Percentiles rank a stretch among this genome's conserved stretches.
Evolutionary conservation across 1,139 yeast species (phyloP).

Genomic region (Magnusiomyces suaveolens): DNA sequence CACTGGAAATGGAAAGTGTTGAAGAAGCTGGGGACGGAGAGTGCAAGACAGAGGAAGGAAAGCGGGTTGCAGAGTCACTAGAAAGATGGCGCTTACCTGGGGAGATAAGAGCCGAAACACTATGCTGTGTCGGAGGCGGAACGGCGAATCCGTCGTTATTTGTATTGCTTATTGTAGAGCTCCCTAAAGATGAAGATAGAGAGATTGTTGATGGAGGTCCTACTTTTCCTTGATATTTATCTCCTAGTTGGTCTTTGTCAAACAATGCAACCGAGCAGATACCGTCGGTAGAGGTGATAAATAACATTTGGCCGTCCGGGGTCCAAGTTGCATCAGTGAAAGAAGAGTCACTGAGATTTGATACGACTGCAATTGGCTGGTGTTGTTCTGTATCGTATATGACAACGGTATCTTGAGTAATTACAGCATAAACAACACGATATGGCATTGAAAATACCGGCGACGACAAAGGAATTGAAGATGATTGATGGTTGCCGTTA

Average conservation of each 20-base stretch:
- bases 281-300: constrained; percentile 89
- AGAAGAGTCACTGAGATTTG: constrained; percentile 78
- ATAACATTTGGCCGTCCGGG: constrained; percentile 54
- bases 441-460: constrained; percentile 52
- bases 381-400: constrained; percentile 68
- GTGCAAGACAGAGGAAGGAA: neutral
- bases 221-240: constrained; percentile 19
- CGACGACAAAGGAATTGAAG: neutral
- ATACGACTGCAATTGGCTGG: constrained; percentile 61
- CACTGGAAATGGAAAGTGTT: neutral
- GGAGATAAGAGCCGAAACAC: constrained; percentile 1
- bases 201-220: neutral
- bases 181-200: neutral
- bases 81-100: constrained; percentile 2
- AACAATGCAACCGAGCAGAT: constrained; percentile 66
- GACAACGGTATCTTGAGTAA: constrained; percentile 79
- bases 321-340: constrained; percentile 86
- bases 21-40: neutral
- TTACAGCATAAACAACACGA: constrained; percentile 81
- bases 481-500: neutral
- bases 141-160: neutral
- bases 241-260: constrained; percentile 47
- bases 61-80: neutral
- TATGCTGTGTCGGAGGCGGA: constrained; percentile 5
- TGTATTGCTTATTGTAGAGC: neutral